Evolutionary conservation across 148 eudicot genomes (phyloP).

Genomic region (Hydrangea macrophylla): DNA sequence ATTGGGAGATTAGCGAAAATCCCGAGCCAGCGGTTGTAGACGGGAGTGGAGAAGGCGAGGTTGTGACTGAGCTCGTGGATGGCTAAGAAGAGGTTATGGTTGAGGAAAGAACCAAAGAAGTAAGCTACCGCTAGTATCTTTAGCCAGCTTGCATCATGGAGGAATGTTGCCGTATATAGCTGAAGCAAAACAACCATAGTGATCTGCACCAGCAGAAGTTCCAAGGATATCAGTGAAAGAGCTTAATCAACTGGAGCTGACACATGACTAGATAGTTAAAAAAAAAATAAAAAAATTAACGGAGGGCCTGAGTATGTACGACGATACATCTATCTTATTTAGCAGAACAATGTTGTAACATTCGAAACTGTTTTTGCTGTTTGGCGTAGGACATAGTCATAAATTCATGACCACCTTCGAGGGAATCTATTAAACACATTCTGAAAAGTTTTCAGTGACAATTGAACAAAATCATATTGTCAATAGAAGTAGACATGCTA

Average conservation of each 20-base stretch:
- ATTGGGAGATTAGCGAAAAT: conserved; percentile 93
- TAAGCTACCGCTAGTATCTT: conserved; percentile 64
- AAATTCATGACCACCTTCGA: too few species aligned
- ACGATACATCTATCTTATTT: background rate
- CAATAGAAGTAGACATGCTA: too few species aligned
- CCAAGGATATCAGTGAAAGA: background rate
- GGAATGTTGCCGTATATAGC: conserved; percentile 77
- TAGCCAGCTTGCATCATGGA: conserved; percentile 45
- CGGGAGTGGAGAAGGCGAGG: conserved; percentile 86
- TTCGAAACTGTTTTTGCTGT: too few species aligned
- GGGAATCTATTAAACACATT: too few species aligned
- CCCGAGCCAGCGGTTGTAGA: conserved; percentile 87
- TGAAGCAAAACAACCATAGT: conserved; percentile 64
- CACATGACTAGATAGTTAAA: too few species aligned
- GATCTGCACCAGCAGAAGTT: conserved; percentile 49
- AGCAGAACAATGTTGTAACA: background rate
- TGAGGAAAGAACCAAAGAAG: conserved; percentile 87
- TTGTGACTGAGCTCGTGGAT: conserved; percentile 95
- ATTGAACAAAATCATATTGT: too few species aligned
- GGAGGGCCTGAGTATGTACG: too few species aligned
- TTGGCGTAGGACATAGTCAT: too few species aligned
- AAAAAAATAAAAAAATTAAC: too few species aligned
- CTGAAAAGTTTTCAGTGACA: too few species aligned
- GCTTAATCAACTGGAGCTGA: background rate
- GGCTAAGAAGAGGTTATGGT: conserved; percentile 96